Conservation (phyloP, 2,329 filamentous ascomycete species). For the Aspergillus persii region DNA sequence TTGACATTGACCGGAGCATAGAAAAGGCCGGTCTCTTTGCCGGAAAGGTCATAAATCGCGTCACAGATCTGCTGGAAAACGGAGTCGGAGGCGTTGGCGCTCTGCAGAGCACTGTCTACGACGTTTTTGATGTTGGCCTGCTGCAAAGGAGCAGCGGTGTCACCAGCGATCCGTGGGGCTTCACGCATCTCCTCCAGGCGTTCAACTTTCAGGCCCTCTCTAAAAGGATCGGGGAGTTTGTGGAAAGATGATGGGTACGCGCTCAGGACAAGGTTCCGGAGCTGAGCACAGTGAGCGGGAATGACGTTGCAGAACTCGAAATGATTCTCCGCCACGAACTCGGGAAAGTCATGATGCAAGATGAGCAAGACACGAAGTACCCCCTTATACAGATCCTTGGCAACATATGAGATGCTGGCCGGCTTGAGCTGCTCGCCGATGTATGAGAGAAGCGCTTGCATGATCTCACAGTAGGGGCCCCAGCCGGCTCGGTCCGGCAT, state of each 20-base stretch:
- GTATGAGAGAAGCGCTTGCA: slow-evolving; percentile 69
- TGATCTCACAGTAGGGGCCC: slow-evolving; percentile 69
- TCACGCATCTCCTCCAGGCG: slow-evolving; percentile 71
- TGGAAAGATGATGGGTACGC: slow-evolving; percentile 69
- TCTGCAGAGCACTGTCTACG: slow-evolving; percentile 53
- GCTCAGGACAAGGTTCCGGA: slow-evolving; percentile 83
- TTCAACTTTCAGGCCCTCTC: slow-evolving; percentile 72
- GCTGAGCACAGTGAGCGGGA: slow-evolving; percentile 78
- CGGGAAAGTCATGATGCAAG: slow-evolving; percentile 89
- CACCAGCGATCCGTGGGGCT: slow-evolving; percentile 62
- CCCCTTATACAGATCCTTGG: slow-evolving; percentile 81
- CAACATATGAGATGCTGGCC: slow-evolving; percentile 64
- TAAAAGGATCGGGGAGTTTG: slow-evolving; percentile 72
- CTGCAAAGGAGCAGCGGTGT: slow-evolving; percentile 53
- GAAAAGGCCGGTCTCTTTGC: slow-evolving; percentile 63
- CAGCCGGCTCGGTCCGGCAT: slow-evolving; percentile 70
- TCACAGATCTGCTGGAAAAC: slow-evolving; percentile 71
- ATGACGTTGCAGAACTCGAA: slow-evolving; percentile 77
- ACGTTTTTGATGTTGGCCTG: slow-evolving; percentile 53
- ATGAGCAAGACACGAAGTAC: slow-evolving; percentile 79
- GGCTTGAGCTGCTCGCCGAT: slow-evolving; percentile 78
- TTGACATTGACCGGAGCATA: slow-evolving; percentile 68
- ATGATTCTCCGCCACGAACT: slow-evolving; percentile 87
- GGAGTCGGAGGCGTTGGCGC: slow-evolving; percentile 66
- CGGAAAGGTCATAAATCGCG: slow-evolving; percentile 62